Evolutionary conservation across 2,329 filamentous ascomycete species (phyloP).

Genomic region (Colletotrichum truncatum): DNA sequence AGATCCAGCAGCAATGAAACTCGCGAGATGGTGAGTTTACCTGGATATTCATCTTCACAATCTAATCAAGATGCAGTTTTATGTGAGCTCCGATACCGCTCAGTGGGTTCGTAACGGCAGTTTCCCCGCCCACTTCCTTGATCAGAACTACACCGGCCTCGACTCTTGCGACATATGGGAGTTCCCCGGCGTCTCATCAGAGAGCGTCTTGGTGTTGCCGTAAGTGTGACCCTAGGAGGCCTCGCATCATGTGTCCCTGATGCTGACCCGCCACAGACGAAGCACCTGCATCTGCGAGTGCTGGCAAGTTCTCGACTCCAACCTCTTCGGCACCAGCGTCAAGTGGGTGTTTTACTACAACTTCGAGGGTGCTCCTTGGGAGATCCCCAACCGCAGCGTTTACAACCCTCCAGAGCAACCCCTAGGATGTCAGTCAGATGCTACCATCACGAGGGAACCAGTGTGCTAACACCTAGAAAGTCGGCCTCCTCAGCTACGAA

Average conservation of each 20-base stretch:
- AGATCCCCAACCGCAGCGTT: conserved; percentile 3
- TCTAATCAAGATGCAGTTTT: not conserved
- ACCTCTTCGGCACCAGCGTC: not conserved
- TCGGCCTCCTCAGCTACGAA: conserved; percentile 13
- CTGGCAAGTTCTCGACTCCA: conserved; percentile 15
- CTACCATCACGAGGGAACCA: no score
- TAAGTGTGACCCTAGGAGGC: not conserved
- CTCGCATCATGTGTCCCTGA: no score
- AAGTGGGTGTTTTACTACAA: conserved; percentile 23
- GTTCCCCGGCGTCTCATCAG: not conserved
- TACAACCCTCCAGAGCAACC: conserved; percentile 6
- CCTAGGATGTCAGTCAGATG: conserved; percentile 1
- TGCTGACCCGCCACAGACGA: not conserved
- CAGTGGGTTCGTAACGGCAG: not conserved
- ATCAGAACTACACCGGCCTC: not conserved
- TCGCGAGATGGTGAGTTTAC: not conserved
- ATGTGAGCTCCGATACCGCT: not conserved
- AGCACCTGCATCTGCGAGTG: not conserved
- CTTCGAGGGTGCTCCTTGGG: not conserved
- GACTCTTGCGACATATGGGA: not conserved
- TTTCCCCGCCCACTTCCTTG: not conserved
- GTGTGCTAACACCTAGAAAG: not conserved
- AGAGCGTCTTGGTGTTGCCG: not conserved
- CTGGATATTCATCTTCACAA: no score
- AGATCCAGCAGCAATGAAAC: not conserved